These are phyloP conservation scores for Neospora caninum DNA, from an alignment of 169 alveolate genomes.

Conservation along the genomic window DNA sequence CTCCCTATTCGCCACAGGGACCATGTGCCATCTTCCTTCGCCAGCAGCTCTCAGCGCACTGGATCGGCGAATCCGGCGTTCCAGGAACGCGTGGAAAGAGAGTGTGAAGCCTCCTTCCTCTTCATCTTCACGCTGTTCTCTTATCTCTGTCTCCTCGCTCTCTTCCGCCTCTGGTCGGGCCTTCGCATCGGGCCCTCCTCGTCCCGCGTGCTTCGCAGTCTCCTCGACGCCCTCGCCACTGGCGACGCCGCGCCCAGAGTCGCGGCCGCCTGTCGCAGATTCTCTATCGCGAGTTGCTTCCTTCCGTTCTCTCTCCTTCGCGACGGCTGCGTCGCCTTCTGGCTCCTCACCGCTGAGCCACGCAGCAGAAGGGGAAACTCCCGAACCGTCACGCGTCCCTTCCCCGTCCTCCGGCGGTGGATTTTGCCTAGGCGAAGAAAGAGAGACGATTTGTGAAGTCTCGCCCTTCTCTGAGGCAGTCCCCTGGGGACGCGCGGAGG, in stretches of 20 bases:
- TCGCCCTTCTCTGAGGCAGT: background rate
- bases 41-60: background rate
- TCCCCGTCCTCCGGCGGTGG: too few relatives aligned
- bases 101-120: background rate
- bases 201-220: background rate
- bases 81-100: background rate
- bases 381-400: too few relatives aligned
- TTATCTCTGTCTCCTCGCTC: background rate
- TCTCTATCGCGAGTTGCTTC: background rate
- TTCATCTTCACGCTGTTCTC: background rate
- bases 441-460: too few relatives aligned
- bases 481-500: background rate
- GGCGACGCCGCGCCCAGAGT: background rate
- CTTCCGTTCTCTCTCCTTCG: background rate
- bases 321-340: too few relatives aligned
- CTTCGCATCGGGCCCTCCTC: too few relatives aligned
- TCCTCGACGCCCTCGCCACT: background rate
- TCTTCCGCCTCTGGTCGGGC: background rate
- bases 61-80: background rate
- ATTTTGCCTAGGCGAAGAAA: too few relatives aligned
- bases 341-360: too few relatives aligned
- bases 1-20: background rate
- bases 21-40: conserved; percentile 14
- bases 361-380: too few relatives aligned
- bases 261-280: background rate